phyloP scores from a whole-genome alignment of 2,329 filamentous ascomycete genomes.

The Aspergillus neotritici region DNA sequence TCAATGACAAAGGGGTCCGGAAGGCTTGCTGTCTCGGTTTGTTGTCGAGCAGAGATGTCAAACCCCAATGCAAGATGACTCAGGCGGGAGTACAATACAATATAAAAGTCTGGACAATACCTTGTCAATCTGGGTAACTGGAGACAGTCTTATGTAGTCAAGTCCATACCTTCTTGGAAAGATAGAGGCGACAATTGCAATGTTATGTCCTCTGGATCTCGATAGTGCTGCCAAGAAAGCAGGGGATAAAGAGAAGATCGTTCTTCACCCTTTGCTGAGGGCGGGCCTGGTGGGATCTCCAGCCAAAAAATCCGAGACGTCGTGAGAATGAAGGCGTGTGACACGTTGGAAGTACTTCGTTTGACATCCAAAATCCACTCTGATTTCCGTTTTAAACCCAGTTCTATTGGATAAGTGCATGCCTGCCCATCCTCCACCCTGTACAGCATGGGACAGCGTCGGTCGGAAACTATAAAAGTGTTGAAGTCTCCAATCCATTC shows the following conservation, averaged over 20 bases:
- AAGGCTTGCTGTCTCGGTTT: slow-evolving; percentile 18
- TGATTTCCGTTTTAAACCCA: slow-evolving; percentile 31
- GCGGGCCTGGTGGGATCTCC: slow-evolving; percentile 30
- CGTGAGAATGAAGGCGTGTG: slow-evolving; percentile 50
- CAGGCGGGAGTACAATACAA: slow-evolving; percentile 38
- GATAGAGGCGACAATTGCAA: slow-evolving; percentile 37
- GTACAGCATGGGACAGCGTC: slow-evolving; percentile 39
- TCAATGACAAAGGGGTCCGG: slow-evolving; percentile 32
- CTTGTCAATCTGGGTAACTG: slow-evolving; percentile 5
- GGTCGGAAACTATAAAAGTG: slow-evolving; percentile 48
- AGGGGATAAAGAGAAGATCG: slow-evolving; percentile 33
- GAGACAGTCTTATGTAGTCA: background rate
- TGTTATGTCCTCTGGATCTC: slow-evolving; percentile 49
- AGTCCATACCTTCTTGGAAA: slow-evolving; percentile 28
- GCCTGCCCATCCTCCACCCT: slow-evolving; percentile 21
- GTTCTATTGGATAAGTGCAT: slow-evolving; percentile 28
- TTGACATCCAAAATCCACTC: slow-evolving; percentile 54
- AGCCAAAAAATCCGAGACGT: slow-evolving; percentile 46
- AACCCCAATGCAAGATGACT: slow-evolving; percentile 31
- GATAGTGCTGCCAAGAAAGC: slow-evolving; percentile 51
- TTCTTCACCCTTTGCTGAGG: slow-evolving; percentile 15
- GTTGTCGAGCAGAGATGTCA: slow-evolving; percentile 23
- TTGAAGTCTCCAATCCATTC: slow-evolving; percentile 37
- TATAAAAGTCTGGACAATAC: slow-evolving; percentile 27
- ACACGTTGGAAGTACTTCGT: slow-evolving; percentile 36